phyloP scores from a whole-genome alignment of 169 alveolate genomes.

The Plasmodium coatneyi region DNA sequence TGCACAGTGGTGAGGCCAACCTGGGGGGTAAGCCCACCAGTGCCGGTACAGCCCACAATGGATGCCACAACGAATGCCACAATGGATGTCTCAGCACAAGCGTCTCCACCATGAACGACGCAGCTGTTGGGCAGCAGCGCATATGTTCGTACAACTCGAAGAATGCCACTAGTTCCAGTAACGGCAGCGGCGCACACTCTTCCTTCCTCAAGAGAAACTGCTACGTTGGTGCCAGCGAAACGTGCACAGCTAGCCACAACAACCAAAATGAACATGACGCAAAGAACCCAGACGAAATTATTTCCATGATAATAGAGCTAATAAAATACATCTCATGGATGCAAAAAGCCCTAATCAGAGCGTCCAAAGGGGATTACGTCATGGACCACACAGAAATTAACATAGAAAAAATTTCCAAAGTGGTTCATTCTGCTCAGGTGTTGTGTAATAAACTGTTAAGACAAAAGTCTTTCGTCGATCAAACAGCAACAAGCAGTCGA shows the following conservation, averaged over 20 bases:
- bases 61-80: too few species aligned
- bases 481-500: background rate
- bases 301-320: conserved; percentile 45
- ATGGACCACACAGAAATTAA: conserved; percentile 37
- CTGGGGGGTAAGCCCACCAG: background rate
- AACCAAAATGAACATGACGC: background rate
- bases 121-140: too few species aligned
- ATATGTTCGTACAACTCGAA: conserved; percentile 10
- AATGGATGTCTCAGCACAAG: background rate
- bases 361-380: conserved; percentile 30
- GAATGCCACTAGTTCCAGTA: background rate
- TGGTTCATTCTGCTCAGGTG: conserved; percentile 35
- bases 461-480: conserved; percentile 14
- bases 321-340: conserved; percentile 57
- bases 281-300: conserved; percentile 36
- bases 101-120: background rate
- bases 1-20: background rate
- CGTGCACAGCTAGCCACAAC: background rate
- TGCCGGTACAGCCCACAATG: background rate
- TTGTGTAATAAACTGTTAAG: conserved; percentile 36
- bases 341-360: conserved; percentile 53
- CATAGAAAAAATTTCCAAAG: conserved; percentile 23
- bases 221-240: background rate
- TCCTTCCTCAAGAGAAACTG: conserved; percentile 6
- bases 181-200: background rate